These are phyloP conservation scores for Helichrysum umbraculigerum DNA, from an alignment of 129 eudicot genomes.

Conservation along the genomic window DNA sequence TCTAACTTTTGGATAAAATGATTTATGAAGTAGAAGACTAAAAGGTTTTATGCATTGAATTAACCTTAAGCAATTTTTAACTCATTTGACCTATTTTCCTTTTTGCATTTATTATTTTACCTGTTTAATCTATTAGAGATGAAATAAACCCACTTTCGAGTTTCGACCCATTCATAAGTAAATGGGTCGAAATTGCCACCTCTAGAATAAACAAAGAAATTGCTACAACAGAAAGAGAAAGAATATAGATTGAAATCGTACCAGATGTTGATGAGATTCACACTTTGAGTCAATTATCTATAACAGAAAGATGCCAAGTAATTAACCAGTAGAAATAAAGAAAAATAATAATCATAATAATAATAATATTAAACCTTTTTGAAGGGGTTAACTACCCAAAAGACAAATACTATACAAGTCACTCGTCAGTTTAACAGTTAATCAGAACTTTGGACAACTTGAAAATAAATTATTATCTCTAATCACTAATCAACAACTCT, in stretches of 20 bases:
- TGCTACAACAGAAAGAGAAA: not conserved
- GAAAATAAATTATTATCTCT: not conserved
- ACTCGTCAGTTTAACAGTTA: not conserved
- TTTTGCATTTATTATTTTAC: not conserved
- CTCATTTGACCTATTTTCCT: not conserved
- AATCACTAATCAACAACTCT: not conserved
- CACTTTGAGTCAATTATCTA: constrained; percentile 74
- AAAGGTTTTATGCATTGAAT: not conserved
- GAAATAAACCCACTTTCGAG: not conserved
- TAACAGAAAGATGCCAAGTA: constrained; percentile 28
- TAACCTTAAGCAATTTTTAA: not conserved
- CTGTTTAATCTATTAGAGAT: not conserved
- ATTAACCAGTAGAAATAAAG: constrained; percentile 3
- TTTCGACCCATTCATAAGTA: not conserved
- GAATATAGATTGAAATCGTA: constrained; percentile 21
- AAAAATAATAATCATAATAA: no score
- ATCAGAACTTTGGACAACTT: constrained; percentile 4
- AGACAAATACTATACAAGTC: not conserved
- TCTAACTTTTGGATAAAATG: no score
- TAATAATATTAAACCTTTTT: not conserved
- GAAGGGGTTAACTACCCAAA: not conserved
- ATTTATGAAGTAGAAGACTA: not conserved
- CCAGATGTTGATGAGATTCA: constrained; percentile 56
- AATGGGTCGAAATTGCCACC: constrained; percentile 1
- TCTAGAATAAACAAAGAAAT: constrained; percentile 1